Evolutionary conservation across 2,329 filamentous ascomycete species (phyloP).

Genomic region (Fusarium pilosicola): DNA sequence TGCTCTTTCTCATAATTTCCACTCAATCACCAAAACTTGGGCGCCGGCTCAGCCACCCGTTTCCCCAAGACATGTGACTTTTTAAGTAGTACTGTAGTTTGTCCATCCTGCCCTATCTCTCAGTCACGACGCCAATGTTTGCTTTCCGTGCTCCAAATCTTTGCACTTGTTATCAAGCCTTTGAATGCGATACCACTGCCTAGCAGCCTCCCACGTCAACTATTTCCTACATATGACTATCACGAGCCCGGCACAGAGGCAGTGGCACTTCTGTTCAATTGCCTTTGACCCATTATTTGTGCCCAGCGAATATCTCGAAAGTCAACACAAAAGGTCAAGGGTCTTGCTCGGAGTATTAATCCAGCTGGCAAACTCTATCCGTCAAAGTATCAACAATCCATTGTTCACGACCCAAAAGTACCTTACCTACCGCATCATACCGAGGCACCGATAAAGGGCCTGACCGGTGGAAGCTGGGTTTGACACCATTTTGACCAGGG

Average conservation of each 20-base stretch:
- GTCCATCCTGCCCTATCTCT: neutral
- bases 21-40: conserved; percentile 26
- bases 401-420: neutral
- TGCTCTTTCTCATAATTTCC: conserved; percentile 21
- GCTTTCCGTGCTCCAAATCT: conserved; percentile 16
- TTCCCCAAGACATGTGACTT: conserved; percentile 30
- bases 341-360: conserved; percentile 14
- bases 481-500: conserved; percentile 20
- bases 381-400: neutral
- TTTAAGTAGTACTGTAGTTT: neutral
- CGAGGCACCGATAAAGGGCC: conserved; percentile 7
- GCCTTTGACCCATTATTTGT: conserved; percentile 6
- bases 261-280: conserved; percentile 25
- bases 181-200: conserved; percentile 16
- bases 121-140: conserved; percentile 14
- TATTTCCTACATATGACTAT: conserved; percentile 20
- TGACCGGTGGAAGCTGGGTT: conserved; percentile 11
- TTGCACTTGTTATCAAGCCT: conserved; percentile 17
- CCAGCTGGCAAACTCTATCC: conserved; percentile 3
- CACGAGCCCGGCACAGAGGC: neutral
- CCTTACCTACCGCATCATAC: neutral
- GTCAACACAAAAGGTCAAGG: conserved; percentile 6
- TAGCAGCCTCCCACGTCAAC: conserved; percentile 33
- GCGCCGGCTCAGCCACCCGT: conserved; percentile 39
- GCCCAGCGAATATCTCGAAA: neutral